Evolutionary conservation across 192 early-diverging fungal genomes (phyloP), one percentile per base, ranked within the genome.

Genomic region (Paraglomus brasilianum): DNA sequence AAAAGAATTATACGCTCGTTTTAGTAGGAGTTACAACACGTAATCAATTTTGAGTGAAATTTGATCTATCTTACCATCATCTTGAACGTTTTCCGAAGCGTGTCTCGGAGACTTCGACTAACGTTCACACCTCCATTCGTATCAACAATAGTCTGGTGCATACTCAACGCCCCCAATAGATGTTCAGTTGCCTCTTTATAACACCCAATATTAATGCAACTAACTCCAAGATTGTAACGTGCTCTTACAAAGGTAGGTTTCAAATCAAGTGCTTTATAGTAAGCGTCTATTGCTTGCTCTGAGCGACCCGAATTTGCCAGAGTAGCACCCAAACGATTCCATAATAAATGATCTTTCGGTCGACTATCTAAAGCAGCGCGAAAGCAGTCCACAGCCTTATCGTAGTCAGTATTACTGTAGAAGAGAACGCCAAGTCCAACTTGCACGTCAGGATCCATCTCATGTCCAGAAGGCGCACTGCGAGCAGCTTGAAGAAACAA

Each of bases 381-480:
- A 77, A 99, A 99, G 68, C 98, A 99, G 77, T 99, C 98, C 5
- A 96, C 86, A 2, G 96, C 96, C 79, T 99, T 99, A 56, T 90
- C 86, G 72, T 93, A 96, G 66, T 98, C 94, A 5, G 83, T 78
- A 11, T 86, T 86, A 24, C 92, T 90, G 79, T 98, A 95, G 80
- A 98, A 99, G 61, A 99, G 75, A 13, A 99, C 90, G 2, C 98
- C 98, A 8, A 99, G 83, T 7, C 92, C 96, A 39, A 95, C 84
- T 76, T 99, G 98, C 0, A 98, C 91, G 66, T 95, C 93, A 0
- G 94, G 80, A 72, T 99, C 98, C 77, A 95, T 85, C 15, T 73
- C 70, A 30, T 73, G 71, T 41, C 78, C 69, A 38, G 76, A 77
- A 4, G 85, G 78, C 30, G 78, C 86, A 48, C 66, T 71, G 41